Base-by-base conservation (phyloP, 306 rosid species). In the Rosa chinensis region DNA sequence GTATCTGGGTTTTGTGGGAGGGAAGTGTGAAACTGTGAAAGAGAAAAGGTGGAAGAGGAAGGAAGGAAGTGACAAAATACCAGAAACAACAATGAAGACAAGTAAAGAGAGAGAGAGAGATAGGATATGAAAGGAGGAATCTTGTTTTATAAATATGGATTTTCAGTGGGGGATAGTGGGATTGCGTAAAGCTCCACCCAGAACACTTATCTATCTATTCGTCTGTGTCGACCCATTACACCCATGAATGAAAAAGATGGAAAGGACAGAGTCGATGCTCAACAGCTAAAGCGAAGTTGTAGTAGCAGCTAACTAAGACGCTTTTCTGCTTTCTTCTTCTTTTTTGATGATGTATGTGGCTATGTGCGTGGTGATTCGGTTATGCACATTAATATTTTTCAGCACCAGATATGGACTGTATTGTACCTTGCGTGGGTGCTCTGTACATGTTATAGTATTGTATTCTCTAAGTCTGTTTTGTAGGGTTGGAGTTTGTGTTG, bases 181-280 rank as follows among this genome's bases (percentile, higher is more conserved):
- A 84, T 91, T 80, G 97, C 93, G 94, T 89, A 92, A 87, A 86
- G 90, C 89, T 89, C 93, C 97, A 88, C 92, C 85, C 59, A 83
- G 77, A 62, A 63, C 89, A 85, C 87, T 63, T 14, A 8, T 6
- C 0, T 17, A 5, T 12, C 67, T 25, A 3, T 4, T 0, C 84
- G 66, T 80, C 87, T 85, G 49, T 72, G 55, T 50, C 66, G 40
- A 25, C 40, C 47, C 42, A 4, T 45, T 6, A 32, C 3, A 32
- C 37, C 37, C 37, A 32, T 32, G 37, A 32, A 32, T 32, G 37
- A 32, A 32, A 2, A 49, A 18, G 32, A 52, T 14, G 0, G 43
- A 28, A 32, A 39, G 28, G 8, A 62, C 66, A 49, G 77, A 66
- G 44, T 59, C 66, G 62, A 70, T 75, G 87, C 70, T 74, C 10